Percentiles rank a stretch among this genome's conserved stretches.
phyloP scores from a whole-genome alignment of 495 filamentous ascomycete genomes.

The Pyrenopolyporus hunteri region DNA sequence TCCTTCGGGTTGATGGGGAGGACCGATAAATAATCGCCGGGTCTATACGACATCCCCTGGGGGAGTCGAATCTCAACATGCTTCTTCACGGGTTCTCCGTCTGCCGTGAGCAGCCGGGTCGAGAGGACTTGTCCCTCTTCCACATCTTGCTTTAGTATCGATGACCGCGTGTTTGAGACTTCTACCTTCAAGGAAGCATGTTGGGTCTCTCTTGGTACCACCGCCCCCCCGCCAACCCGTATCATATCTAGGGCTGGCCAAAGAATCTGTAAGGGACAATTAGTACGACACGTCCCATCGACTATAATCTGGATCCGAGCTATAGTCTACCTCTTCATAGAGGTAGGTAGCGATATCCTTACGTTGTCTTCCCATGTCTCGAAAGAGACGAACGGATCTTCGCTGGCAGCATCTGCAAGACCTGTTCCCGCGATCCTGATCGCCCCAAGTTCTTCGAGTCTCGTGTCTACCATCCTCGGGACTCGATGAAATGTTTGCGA shows the following conservation, averaged over 20 bases:
- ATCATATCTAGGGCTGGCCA: slow-evolving; percentile 52
- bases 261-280: slow-evolving; percentile 38
- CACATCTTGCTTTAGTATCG: slow-evolving; percentile 58
- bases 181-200: slow-evolving; percentile 60
- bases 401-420: slow-evolving; percentile 60
- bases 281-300: neutral
- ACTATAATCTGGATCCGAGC: neutral
- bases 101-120: slow-evolving; percentile 56
- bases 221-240: slow-evolving; percentile 46
- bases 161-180: slow-evolving; percentile 48
- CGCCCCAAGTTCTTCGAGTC: slow-evolving; percentile 55
- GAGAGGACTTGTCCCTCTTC: slow-evolving; percentile 58
- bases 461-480: slow-evolving; percentile 62
- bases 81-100: slow-evolving; percentile 60
- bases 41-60: slow-evolving; percentile 62
- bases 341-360: neutral
- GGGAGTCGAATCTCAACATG: slow-evolving; percentile 66
- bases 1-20: slow-evolving; percentile 65
- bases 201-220: slow-evolving; percentile 50
- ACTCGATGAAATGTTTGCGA: slow-evolving; percentile 68
- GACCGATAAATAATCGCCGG: slow-evolving; percentile 71
- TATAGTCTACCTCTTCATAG: neutral
- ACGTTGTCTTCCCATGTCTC: slow-evolving; percentile 64
- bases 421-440: slow-evolving; percentile 56
- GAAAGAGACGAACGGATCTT: slow-evolving; percentile 64